Percentiles rank a stretch among this genome's conserved stretches.
phyloP scores from a whole-genome alignment of 805 yeast genomes.

The Nakazawaea anatomiae region DNA sequence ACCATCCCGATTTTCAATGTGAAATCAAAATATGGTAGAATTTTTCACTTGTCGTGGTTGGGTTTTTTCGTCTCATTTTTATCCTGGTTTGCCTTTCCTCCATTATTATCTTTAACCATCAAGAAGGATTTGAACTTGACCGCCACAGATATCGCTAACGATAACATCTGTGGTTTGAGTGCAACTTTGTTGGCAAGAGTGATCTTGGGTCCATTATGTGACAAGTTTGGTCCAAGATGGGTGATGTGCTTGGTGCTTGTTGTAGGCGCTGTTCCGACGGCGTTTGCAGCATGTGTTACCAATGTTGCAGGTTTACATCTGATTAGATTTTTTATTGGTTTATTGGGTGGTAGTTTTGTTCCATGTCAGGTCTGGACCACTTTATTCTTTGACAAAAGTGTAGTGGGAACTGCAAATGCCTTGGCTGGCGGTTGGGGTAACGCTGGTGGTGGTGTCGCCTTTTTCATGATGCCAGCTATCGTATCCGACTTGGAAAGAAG shows the following conservation, averaged over 20 bases:
- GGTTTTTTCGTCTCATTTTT: slow-evolving; percentile 24
- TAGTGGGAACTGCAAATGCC: slow-evolving; percentile 26
- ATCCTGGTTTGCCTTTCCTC: slow-evolving; percentile 28
- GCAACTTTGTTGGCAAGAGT: slow-evolving; percentile 24
- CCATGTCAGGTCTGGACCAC: slow-evolving; percentile 25
- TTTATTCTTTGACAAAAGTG: slow-evolving; percentile 21
- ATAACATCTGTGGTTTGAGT: slow-evolving; percentile 24
- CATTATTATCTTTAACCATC: slow-evolving; percentile 20
- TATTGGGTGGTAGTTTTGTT: slow-evolving; percentile 26
- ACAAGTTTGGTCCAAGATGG: slow-evolving; percentile 23
- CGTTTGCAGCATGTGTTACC: slow-evolving; percentile 19
- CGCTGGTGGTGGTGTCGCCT: slow-evolving; percentile 28
- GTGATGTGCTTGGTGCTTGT: slow-evolving; percentile 21
- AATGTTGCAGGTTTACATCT: slow-evolving; percentile 20
- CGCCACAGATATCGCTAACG: slow-evolving; percentile 21
- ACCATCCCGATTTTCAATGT: slow-evolving; percentile 22
- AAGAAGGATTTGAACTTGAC: slow-evolving; percentile 19
- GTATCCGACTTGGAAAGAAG: slow-evolving; percentile 13
- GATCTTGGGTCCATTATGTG: slow-evolving; percentile 22
- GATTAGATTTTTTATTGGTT: slow-evolving; percentile 24
- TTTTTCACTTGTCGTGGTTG: slow-evolving; percentile 24
- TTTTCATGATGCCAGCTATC: slow-evolving; percentile 26
- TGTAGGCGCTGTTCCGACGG: slow-evolving; percentile 24
- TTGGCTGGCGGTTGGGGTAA: slow-evolving; percentile 28
- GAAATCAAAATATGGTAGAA: slow-evolving; percentile 17